Evolutionary conservation across 2,329 filamentous ascomycete species (phyloP).

Genomic region (Colletotrichum sp.): DNA sequence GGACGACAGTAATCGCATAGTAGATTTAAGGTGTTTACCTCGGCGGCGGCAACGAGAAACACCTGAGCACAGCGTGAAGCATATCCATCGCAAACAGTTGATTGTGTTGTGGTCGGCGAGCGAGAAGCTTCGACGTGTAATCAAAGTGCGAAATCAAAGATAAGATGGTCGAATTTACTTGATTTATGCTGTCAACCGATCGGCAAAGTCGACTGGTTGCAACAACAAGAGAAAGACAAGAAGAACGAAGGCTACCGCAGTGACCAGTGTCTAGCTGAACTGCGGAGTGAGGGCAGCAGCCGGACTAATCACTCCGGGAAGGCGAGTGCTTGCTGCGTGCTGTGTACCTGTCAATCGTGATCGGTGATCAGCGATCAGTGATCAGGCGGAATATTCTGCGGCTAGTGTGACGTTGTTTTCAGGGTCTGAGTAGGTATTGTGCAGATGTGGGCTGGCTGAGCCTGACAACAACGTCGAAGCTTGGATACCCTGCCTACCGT

Average conservation of each 20-base stretch:
- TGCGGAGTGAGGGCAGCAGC: not conserved
- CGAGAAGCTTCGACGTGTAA: not conserved
- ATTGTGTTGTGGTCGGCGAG: not conserved
- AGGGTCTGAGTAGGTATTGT: slow-evolving; percentile 2
- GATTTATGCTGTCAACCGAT: not conserved
- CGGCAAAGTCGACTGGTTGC: not conserved
- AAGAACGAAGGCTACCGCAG: not conserved
- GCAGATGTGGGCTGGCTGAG: not conserved
- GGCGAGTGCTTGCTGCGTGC: not conserved
- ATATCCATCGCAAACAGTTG: not conserved
- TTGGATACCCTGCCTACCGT: not conserved
- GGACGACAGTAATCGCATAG: not conserved
- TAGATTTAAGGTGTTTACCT: not conserved
- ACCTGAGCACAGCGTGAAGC: not conserved
- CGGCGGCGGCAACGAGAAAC: not conserved
- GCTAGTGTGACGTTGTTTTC: slow-evolving; percentile 1
- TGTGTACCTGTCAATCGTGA: slow-evolving; percentile 12
- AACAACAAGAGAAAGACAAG: not conserved
- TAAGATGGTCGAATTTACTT: not conserved
- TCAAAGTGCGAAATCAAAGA: not conserved
- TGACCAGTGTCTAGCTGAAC: not conserved
- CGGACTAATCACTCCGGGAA: slow-evolving; percentile 13
- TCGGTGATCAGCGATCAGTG: slow-evolving; percentile 3
- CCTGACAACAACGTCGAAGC: not conserved
- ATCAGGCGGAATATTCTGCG: slow-evolving; percentile 4